Evolutionary conservation across 2,329 filamentous ascomycete genomes (phyloP).

Genomic region (Diaporthe humulicola): DNA sequence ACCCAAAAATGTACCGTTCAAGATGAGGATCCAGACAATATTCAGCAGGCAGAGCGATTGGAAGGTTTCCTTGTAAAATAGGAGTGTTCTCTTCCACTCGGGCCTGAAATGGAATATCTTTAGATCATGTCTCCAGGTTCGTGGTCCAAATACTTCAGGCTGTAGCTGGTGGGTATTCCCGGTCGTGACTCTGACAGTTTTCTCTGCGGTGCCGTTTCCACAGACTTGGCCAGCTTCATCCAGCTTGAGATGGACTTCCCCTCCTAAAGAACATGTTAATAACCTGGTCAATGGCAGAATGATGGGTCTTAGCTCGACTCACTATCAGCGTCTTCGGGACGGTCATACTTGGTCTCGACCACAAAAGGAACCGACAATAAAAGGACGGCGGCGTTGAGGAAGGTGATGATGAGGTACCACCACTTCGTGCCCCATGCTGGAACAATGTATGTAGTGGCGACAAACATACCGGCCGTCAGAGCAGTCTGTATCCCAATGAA

Average conservation of each 20-base stretch:
- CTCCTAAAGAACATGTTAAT: background rate
- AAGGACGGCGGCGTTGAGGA: background rate
- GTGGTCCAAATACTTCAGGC: background rate
- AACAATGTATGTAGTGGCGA: constrained; percentile 5
- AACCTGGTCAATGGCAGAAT: too few relatives aligned
- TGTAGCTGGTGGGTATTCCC: background rate
- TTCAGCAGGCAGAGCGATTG: background rate
- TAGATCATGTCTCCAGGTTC: background rate
- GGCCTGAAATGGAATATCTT: background rate
- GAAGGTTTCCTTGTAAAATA: background rate
- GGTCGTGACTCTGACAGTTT: background rate
- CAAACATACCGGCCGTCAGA: constrained; percentile 2
- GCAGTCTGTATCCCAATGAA: constrained; percentile 13
- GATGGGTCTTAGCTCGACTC: background rate
- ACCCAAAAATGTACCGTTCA: background rate
- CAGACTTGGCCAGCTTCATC: background rate
- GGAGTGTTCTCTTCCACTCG: background rate
- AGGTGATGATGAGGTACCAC: constrained; percentile 23
- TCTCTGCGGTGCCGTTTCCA: background rate
- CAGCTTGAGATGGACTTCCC: background rate
- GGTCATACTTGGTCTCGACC: background rate
- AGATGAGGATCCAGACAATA: constrained; percentile 1
- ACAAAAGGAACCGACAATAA: background rate
- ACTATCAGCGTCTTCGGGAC: constrained; percentile 9
- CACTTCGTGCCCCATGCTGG: constrained; percentile 13